phyloP scores from a whole-genome alignment of 2,329 filamentous ascomycete genomes.

The Alternaria sp. region DNA sequence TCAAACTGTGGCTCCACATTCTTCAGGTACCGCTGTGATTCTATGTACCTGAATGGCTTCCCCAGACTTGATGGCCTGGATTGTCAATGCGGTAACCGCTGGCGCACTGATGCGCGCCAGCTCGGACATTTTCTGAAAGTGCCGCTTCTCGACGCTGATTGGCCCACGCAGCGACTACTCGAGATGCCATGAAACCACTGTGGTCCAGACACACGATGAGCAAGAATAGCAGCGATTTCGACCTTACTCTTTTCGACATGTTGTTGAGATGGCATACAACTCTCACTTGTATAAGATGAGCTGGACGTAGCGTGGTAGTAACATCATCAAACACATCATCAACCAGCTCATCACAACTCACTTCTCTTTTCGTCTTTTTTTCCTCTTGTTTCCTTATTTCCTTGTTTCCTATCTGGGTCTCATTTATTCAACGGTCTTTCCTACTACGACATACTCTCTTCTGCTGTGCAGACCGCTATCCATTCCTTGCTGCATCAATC shows the following conservation, averaged over 20 bases:
- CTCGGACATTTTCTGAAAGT: slow-evolving; percentile 48
- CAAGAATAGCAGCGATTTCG: slow-evolving; percentile 47
- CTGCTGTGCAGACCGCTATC: slow-evolving; percentile 49
- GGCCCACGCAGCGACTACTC: slow-evolving; percentile 50
- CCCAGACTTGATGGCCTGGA: slow-evolving; percentile 33
- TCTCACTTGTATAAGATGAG: slow-evolving; percentile 40
- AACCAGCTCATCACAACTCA: slow-evolving; percentile 42
- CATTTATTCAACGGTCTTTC: slow-evolving; percentile 19
- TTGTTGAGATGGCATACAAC: slow-evolving; percentile 28
- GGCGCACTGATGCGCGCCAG: slow-evolving; percentile 41
- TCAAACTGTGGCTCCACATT: slow-evolving; percentile 33
- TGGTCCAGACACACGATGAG: slow-evolving; percentile 36
- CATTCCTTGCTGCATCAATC: slow-evolving; percentile 39
- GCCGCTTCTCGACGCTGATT: slow-evolving; percentile 43
- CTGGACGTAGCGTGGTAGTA: slow-evolving; percentile 22
- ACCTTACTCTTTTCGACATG: slow-evolving; percentile 30
- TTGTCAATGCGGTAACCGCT: slow-evolving; percentile 47
- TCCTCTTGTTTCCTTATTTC: slow-evolving; percentile 46
- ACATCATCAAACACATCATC: slow-evolving; percentile 45
- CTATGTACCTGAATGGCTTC: slow-evolving; percentile 39
- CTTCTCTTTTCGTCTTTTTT: slow-evolving; percentile 46
- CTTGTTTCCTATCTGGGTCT: slow-evolving; percentile 45
- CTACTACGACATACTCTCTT: slow-evolving; percentile 33
- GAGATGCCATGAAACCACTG: slow-evolving; percentile 47
- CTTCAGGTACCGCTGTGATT: slow-evolving; percentile 26